Base-by-base conservation (phyloP, 2,329 filamentous ascomycete species). In the Sarocladium kiliense region DNA sequence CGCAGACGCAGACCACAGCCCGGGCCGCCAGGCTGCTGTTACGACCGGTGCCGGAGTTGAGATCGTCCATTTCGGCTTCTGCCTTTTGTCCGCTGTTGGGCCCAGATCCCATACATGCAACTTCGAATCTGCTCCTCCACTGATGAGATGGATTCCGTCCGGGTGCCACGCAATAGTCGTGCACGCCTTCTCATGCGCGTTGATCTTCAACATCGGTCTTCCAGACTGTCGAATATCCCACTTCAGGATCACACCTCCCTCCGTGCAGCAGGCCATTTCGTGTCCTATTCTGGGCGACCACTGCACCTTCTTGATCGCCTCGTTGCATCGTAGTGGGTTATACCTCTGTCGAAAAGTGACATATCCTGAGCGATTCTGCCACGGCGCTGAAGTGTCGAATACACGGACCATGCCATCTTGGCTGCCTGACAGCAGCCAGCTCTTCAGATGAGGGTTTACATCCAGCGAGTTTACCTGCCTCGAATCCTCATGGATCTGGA, bases 91-190 rank as follows among this genome's bases (percentile, higher is more conserved):
- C 16, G 79, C 81, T 6, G 74, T 76, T 53, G 72, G 74, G 4
- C 81, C 80, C 56, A 87, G 68, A 62, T 88, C 83, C 85, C 85
- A 88, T 5, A 87, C 80, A 61, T 85, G 76, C 37, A 84, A 80
- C 54, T 78, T 80, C 57, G 77, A 77, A 63, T 88, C 85, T 59
- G 78, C 73, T 6, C 84, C 84, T 3, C 79, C 83, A 59, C 82
- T 87, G 50, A 85, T 76, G 11, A 87, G 69, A 61, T 88, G 83
- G n/a, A 79, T 75, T 14, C 85, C 85, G 63, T 88, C 85, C 0
- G 82, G 81, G 60, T 88, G 85, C 85, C 85, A 88, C 2, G 81
- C 77, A 42, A 87, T 80, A 0, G 81, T 76, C 2, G 79, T 74
- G 62, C 81, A 83, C 0, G 79, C 74, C 58, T 79, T 82, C 56